These are phyloP conservation scores for Yarrowia bubula DNA, from an alignment of 805 yeast genomes.

Conservation along the genomic window DNA sequence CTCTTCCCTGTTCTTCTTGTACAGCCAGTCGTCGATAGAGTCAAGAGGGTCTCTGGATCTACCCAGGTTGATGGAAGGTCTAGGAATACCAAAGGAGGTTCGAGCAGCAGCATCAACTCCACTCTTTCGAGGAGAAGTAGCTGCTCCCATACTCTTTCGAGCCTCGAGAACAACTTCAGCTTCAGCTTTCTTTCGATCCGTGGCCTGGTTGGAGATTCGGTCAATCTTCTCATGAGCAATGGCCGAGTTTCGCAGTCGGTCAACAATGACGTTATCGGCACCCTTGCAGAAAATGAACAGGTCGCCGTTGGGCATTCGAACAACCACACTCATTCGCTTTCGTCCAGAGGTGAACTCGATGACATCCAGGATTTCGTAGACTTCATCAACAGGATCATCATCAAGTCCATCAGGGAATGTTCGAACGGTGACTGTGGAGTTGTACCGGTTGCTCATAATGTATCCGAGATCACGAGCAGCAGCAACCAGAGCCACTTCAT, in stretches of 20 bases:
- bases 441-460: constrained; percentile 70
- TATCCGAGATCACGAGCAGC: constrained; percentile 96
- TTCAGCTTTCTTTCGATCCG: constrained; percentile 68
- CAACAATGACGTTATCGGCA: constrained; percentile 87
- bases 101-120: constrained; percentile 26
- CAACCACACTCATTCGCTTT: constrained; percentile 91
- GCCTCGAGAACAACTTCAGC: constrained; percentile 55
- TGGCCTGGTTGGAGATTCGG: constrained; percentile 59
- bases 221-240: constrained; percentile 61
- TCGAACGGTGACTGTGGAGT: constrained; percentile 59
- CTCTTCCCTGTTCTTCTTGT: constrained; percentile 34
- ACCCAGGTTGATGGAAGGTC: constrained; percentile 36
- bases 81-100: constrained; percentile 33
- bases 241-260: constrained; percentile 58
- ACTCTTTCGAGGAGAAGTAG: constrained; percentile 36
- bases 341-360: constrained; percentile 85
- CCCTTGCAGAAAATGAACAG: constrained; percentile 87
- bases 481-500: constrained; percentile 86
- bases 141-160: constrained; percentile 52
- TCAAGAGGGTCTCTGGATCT: constrained; percentile 33
- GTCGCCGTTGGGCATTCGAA: constrained; percentile 70
- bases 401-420: constrained; percentile 83
- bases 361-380: constrained; percentile 70
- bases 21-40: constrained; percentile 34
- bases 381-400: constrained; percentile 58